These are phyloP conservation scores for Chaetomidium leptoderma DNA, from an alignment of 495 filamentous ascomycete species.

Conservation along the genomic window DNA sequence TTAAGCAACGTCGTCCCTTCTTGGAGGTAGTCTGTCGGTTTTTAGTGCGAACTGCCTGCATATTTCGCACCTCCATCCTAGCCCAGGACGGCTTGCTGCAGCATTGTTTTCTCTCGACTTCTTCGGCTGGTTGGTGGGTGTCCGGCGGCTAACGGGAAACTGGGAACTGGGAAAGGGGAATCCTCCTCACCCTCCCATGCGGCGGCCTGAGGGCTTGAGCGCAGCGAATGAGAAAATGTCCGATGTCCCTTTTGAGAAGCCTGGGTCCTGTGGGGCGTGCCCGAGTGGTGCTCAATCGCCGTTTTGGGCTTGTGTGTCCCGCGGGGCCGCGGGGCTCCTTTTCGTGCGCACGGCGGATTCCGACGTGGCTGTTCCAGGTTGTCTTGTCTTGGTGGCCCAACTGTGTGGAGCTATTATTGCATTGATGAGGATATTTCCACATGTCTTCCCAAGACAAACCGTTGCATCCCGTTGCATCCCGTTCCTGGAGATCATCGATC, in stretches of 20 bases:
- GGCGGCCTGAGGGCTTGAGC: slow-evolving; percentile 4
- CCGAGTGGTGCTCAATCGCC: neutral
- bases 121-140: neutral
- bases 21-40: neutral
- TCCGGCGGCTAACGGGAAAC: neutral
- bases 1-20: slow-evolving; percentile 34
- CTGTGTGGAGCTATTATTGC: neutral
- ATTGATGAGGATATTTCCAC: no score
- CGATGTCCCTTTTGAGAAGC: slow-evolving; percentile 35
- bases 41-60: no score
- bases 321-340: neutral
- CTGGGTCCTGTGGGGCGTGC: neutral
- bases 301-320: neutral
- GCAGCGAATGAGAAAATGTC: slow-evolving; percentile 37
- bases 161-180: neutral
- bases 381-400: neutral
- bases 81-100: slow-evolving; percentile 1
- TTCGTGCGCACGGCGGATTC: no score
- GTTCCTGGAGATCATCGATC: neutral
- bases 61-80: no score
- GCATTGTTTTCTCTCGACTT: neutral
- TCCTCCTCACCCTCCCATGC: neutral
- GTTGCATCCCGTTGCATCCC: no score
- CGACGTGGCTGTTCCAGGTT: neutral
- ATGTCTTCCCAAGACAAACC: slow-evolving; percentile 6